Percentiles rank a stretch among this genome's conserved stretches.
These are phyloP conservation scores for Neckera pumila DNA, from an alignment of 225 moss, liverwort and hornwort species.

Conservation along the genomic window DNA sequence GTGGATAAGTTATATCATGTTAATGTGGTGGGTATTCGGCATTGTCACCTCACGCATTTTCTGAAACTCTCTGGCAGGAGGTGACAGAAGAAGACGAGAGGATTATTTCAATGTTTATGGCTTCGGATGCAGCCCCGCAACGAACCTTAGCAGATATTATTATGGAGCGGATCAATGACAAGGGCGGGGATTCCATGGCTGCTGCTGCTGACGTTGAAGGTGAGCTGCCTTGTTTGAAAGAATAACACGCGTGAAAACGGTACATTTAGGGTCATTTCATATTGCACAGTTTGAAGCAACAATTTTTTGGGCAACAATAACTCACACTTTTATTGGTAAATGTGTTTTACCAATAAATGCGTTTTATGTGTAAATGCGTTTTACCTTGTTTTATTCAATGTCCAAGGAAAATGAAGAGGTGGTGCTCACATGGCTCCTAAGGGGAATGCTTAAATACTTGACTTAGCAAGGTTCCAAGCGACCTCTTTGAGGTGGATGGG, in stretches of 20 bases:
- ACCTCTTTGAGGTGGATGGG: neutral
- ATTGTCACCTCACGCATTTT: neutral
- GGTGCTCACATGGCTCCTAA: neutral
- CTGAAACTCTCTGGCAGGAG: constrained; percentile 35
- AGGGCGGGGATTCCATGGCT: constrained; percentile 37
- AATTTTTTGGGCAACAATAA: too few relatives aligned
- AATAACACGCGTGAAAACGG: neutral
- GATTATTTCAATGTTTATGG: constrained; percentile 77
- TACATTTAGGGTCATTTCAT: neutral
- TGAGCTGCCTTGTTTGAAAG: neutral
- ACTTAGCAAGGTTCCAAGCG: neutral
- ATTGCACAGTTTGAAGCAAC: neutral
- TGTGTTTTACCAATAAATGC: neutral
- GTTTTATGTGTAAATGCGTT: neutral
- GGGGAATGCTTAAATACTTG: neutral
- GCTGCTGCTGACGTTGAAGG: constrained; percentile 29
- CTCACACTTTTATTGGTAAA: neutral
- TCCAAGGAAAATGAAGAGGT: neutral
- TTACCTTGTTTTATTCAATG: neutral
- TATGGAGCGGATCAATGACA: constrained; percentile 87
- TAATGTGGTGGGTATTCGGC: neutral
- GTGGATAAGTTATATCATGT: neutral
- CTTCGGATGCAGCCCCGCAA: constrained; percentile 65
- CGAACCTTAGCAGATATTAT: constrained; percentile 80
- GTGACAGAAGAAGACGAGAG: constrained; percentile 88